phyloP scores from a whole-genome alignment of 1,284 basidiomycete species.

The Fomitiporia mediterranea region DNA sequence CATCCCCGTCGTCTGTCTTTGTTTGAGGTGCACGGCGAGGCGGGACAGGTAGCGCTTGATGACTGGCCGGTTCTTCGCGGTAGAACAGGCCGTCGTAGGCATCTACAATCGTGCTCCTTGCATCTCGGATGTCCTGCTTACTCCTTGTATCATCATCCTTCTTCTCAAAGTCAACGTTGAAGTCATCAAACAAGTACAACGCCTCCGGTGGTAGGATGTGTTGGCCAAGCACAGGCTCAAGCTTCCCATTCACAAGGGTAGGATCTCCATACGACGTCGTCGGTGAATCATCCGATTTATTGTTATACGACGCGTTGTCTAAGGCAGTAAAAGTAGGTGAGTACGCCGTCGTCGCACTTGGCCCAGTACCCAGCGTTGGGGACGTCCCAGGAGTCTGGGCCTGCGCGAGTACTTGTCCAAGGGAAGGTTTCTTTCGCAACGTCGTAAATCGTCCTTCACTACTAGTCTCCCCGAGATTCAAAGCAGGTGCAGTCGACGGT shows the following conservation, averaged over 20 bases:
- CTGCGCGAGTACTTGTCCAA: constrained; percentile 12
- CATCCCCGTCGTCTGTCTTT: neutral
- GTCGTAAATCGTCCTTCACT: constrained; percentile 1
- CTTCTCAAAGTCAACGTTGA: constrained; percentile 4
- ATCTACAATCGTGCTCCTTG: neutral
- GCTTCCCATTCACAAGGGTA: neutral
- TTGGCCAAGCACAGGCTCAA: constrained; percentile 27
- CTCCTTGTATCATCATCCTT: constrained; percentile 2
- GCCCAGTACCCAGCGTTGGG: constrained; percentile 27
- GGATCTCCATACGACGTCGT: constrained; percentile 43
- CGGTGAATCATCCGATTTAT: constrained; percentile 50
- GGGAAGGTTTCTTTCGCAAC: constrained; percentile 8
- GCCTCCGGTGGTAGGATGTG: constrained; percentile 52
- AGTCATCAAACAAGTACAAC: constrained; percentile 29
- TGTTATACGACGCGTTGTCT: constrained; percentile 47
- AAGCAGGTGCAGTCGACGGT: constrained; percentile 11
- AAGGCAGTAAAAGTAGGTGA: constrained; percentile 57
- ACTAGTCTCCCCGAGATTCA: neutral
- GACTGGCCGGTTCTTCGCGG: constrained; percentile 5
- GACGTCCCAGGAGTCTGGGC: constrained; percentile 9
- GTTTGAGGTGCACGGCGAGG: constrained; percentile 24
- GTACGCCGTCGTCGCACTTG: constrained; percentile 42
- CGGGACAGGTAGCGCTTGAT: constrained; percentile 30
- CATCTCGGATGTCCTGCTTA: neutral
- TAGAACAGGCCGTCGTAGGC: constrained; percentile 4